Percentiles rank a stretch among this genome's conserved stretches.
Evolutionary conservation across 805 yeast species (phyloP).

Genomic region (Cyberlindnera lachancei): DNA sequence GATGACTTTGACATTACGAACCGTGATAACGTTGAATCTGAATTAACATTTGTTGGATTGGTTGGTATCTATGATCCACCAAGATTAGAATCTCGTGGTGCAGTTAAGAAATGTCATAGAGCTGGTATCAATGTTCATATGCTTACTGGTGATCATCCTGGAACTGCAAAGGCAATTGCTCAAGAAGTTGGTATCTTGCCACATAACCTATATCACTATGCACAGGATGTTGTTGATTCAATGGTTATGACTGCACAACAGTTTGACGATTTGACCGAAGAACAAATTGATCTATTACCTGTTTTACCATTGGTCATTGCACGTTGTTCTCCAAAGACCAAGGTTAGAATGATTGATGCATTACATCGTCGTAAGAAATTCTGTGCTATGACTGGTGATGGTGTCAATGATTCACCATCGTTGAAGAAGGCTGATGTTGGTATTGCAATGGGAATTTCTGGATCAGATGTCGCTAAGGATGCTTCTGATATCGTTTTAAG

Average conservation of each 20-base stretch:
- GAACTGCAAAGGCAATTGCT: constrained; percentile 74
- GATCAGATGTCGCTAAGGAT: constrained; percentile 81
- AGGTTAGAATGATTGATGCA: constrained; percentile 76
- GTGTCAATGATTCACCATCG: constrained; percentile 77
- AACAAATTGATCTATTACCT: constrained; percentile 53
- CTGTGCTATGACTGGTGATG: constrained; percentile 82
- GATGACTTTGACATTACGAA: constrained; percentile 24
- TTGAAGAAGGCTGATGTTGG: constrained; percentile 74
- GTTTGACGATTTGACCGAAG: constrained; percentile 57
- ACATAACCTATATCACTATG: constrained; percentile 45
- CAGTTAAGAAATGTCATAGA: constrained; percentile 58
- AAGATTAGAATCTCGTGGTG: constrained; percentile 55
- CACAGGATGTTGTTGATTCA: constrained; percentile 46
- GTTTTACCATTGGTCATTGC: constrained; percentile 73
- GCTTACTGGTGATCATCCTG: constrained; percentile 79
- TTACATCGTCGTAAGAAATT: constrained; percentile 53
- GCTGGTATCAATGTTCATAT: constrained; percentile 78
- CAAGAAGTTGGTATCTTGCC: constrained; percentile 76
- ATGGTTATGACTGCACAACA: constrained; percentile 75
- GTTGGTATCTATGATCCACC: constrained; percentile 82
- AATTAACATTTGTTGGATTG: constrained; percentile 54
- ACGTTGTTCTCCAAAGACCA: constrained; percentile 76
- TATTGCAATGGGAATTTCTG: constrained; percentile 77
- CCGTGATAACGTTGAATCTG: constrained; percentile 42
- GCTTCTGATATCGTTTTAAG: constrained; percentile 71